A percentile compares a stretch with the other conserved stretches of the same genome.
These are phyloP conservation scores for Penicillium sp. DNA, from an alignment of 2,329 filamentous ascomycete species.

Conservation along the genomic window DNA sequence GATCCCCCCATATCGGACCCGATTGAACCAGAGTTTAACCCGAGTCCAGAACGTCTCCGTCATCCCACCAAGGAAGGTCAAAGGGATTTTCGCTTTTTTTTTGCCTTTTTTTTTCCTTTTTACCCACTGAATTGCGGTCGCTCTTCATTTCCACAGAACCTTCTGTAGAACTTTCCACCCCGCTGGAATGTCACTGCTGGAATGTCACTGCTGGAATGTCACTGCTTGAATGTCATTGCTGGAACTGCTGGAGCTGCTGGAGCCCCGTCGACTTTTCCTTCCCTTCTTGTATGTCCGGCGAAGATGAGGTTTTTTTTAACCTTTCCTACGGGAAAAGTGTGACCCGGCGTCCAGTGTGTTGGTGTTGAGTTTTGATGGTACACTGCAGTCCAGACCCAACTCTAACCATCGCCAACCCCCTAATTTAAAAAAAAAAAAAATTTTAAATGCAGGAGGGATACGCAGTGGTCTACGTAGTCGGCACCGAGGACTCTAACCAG, in stretches of 20 bases:
- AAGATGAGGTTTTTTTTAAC: not conserved
- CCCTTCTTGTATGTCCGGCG: not conserved
- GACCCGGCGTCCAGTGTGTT: not conserved
- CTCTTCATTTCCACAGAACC: slow-evolving; percentile 17
- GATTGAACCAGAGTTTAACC: not conserved
- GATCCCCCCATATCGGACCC: not conserved
- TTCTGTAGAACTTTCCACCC: no score
- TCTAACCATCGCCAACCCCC: no score
- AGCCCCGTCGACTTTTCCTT: slow-evolving; percentile 4
- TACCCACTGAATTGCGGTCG: not conserved
- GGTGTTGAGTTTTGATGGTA: not conserved
- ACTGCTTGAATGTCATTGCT: not conserved
- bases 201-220: not conserved
- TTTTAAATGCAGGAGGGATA: no score
- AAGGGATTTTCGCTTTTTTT: not conserved
- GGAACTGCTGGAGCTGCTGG: not conserved
- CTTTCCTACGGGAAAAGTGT: not conserved
- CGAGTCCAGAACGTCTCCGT: not conserved
- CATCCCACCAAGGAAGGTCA: slow-evolving; percentile 1
- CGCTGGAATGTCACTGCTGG: not conserved
- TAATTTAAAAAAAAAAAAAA: no score
- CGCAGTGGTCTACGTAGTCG: no score
- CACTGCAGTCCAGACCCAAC: no score
- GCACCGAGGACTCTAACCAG: no score
- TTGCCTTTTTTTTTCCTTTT: not conserved